Base-by-base conservation (phyloP, 306 rosid species). In the Geum urbanum region DNA sequence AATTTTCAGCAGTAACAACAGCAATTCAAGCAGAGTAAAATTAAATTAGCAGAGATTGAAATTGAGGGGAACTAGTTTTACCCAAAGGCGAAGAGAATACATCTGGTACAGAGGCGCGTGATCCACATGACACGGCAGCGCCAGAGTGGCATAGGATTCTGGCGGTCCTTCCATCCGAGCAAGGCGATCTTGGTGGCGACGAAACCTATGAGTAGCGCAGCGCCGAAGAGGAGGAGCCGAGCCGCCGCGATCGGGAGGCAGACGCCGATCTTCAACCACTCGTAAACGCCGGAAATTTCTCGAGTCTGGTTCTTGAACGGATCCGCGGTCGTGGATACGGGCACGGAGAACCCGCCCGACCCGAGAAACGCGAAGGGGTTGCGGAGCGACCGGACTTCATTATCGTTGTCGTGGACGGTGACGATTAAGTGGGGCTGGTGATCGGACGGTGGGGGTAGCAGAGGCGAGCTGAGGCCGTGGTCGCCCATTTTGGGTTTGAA, bases 81-180 rank as follows among this genome's bases (percentile, higher is more conserved):
- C 99, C 99, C 99, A 63, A 95, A 95, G 46, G 97, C 66, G 72
- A 95, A 95, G 32, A 95, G 95, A 63, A 95, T 95, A 80, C 73
- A 82, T 43, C 99, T 85, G 15, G 85, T 85, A 16, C 81, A 86
- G 19, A 86, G 22, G 79, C 99, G 77, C 10, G 99, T 95, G 76
- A 95, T 67, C 88, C 96, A 89, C 99, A 91, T 89, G 32, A 91
- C 71, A 45, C 87, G 76, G 27, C 84, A 80, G 61, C 99, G 83
- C 99, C 99, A 91, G 66, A 24, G 79, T 0, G 99, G 99, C 96
- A 95, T 83, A 5, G 97, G 95, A 32, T 75, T 89, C 64, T 84
- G 80, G 74, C 11, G 86, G 27, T 89, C 97, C 76, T 86, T 89
- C 99, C 99, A 95, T 8, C 97, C 89, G 12, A 22, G 0, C 43